Conservation (phyloP, 2,329 filamentous ascomycete species). For the Monilinia fructicola region DNA sequence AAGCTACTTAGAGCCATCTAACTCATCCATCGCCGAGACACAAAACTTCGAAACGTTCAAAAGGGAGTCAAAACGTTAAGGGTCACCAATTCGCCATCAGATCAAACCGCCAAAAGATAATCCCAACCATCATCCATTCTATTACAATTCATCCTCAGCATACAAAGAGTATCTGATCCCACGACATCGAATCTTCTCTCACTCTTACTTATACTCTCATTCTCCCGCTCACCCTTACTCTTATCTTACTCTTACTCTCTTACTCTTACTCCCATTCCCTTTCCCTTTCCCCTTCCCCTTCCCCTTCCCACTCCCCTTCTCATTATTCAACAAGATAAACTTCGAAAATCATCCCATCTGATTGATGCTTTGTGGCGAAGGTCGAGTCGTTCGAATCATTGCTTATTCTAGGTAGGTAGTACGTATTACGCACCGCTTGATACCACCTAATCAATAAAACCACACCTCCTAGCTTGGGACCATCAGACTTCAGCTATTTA, state of each 20-base stretch:
- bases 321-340: background rate
- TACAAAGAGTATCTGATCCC: too few relatives aligned
- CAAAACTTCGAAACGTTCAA: constrained; percentile 25
- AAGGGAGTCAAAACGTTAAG: constrained; percentile 13
- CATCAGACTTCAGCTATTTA: background rate
- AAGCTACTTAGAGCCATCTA: background rate
- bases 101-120: constrained; percentile 15
- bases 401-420: background rate
- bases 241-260: too few relatives aligned
- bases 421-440: constrained; percentile 8
- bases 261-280: background rate
- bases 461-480: background rate
- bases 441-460: constrained; percentile 14
- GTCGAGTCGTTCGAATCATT: background rate
- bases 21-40: too few relatives aligned
- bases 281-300: too few relatives aligned
- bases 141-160: too few relatives aligned
- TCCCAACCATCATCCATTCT: too few relatives aligned
- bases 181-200: too few relatives aligned
- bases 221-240: too few relatives aligned
- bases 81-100: background rate
- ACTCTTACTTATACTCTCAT: background rate
- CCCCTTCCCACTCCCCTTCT: background rate
- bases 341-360: background rate
- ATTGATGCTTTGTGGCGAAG: constrained; percentile 8